A percentile compares a stretch with the other conserved stretches of the same genome.
phyloP scores from a whole-genome alignment of 352 stramenopile species.

The Globisporangium carolinianum region DNA sequence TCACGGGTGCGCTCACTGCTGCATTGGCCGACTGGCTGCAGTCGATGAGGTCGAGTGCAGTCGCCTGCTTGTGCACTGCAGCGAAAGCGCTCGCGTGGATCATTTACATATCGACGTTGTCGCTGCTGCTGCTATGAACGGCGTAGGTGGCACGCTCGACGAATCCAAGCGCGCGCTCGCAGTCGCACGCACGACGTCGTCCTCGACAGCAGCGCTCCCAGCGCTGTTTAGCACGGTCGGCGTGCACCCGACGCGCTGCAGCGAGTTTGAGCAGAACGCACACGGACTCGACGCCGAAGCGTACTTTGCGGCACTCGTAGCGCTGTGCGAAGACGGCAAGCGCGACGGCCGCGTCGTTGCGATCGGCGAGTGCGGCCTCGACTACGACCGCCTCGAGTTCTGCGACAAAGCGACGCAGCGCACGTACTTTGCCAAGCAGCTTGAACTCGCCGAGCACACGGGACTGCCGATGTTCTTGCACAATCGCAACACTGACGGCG shows the following conservation, averaged over 20 bases:
- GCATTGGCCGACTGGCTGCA: neutral
- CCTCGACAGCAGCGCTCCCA: slow-evolving; percentile 12
- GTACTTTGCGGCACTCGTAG: slow-evolving; percentile 57
- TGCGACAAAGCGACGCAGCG: slow-evolving; percentile 87
- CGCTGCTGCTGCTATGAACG: neutral
- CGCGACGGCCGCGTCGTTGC: slow-evolving; percentile 79
- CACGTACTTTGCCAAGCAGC: slow-evolving; percentile 91
- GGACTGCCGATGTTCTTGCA: slow-evolving; percentile 95
- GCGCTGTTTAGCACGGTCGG: slow-evolving; percentile 56
- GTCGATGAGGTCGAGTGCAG: no score
- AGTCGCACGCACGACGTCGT: slow-evolving; percentile 13
- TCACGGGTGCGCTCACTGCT: slow-evolving; percentile 50
- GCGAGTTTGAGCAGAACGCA: slow-evolving; percentile 73
- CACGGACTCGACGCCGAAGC: slow-evolving; percentile 39
- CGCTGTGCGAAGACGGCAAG: slow-evolving; percentile 49
- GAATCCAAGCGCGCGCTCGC: slow-evolving; percentile 33
- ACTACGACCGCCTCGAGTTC: slow-evolving; percentile 97
- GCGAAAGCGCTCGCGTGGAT: neutral
- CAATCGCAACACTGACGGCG: slow-evolving; percentile 90
- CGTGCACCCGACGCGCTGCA: slow-evolving; percentile 92
- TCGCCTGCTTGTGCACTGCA: no score
- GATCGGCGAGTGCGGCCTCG: slow-evolving; percentile 94
- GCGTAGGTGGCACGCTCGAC: slow-evolving; percentile 28
- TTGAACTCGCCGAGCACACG: slow-evolving; percentile 80
- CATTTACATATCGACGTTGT: neutral